Base-by-base conservation (phyloP, 2,329 filamentous ascomycete species). In the Hypoxylon sp. region DNA sequence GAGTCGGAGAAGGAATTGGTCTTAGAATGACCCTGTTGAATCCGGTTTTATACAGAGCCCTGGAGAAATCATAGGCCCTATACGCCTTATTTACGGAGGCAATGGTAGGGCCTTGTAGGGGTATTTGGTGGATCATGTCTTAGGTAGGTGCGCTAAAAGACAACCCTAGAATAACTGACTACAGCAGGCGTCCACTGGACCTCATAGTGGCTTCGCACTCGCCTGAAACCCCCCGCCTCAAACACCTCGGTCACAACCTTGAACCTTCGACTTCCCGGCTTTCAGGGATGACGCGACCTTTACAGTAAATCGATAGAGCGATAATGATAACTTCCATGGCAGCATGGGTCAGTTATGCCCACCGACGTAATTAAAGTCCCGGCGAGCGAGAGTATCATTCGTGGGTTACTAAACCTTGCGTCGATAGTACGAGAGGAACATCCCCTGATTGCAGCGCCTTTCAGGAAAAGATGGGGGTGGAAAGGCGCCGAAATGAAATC, bases 401-500 rank as follows among this genome's bases (percentile, higher is more conserved):
- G 48, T 55, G 48, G 37, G 44, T 30, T 63, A 60, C 54, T 54
- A 46, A 22, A 44, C 40, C 40, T 22, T 22, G 40, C 46, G 46
- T 60, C 25, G 35, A 59, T 58, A 62, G 51, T 56, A 40, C 40
- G 46, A 61, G 50, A 57, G 44, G 56, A 56, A 58, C 61, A 25
- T 63, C 50, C 49, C 50, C 35, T 66, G 64, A 60, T 59, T 48
- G 54, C 31, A 54, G 68, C 65, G 68, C 54, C 37, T 57, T 61
- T 42, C 27, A 49, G 46, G 48, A 30, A 46, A 50, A 53, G 13
- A 33, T 54, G 64, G 61, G 61, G 64, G 44, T 48, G 61, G 61
- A 62, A 64, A 51, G 49, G 51, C 60, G 59, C 56, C 69, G 69
- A 64, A 64, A 53, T 51, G 40, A 58, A 72, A 76, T 75, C 74